Percentiles rank a stretch among this genome's conserved stretches.
phyloP scores from a whole-genome alignment of 805 yeast genomes.

The Starmera pachycereana region DNA sequence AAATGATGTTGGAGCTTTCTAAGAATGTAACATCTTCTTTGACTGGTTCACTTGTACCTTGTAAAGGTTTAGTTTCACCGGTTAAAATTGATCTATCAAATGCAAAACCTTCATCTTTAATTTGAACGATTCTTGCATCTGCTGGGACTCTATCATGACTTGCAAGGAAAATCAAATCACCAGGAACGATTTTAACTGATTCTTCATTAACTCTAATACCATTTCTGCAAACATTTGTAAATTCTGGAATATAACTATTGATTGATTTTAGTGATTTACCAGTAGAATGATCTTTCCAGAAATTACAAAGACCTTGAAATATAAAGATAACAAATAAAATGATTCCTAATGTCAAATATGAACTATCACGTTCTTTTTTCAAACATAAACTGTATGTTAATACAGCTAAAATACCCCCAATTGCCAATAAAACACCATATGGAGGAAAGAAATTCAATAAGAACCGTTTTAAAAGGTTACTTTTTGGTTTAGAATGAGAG shows the following conservation, averaged over 20 bases:
- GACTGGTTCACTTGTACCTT: constrained; percentile 21
- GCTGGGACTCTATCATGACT: constrained; percentile 37
- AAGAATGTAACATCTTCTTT: constrained; percentile 27
- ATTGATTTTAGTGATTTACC: constrained; percentile 39
- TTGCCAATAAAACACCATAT: constrained; percentile 31
- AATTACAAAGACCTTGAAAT: constrained; percentile 33
- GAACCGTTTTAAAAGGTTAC: constrained; percentile 22
- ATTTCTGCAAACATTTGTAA: constrained; percentile 26
- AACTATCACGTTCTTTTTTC: constrained; percentile 29
- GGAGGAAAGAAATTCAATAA: constrained; percentile 37
- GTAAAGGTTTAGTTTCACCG: constrained; percentile 36
- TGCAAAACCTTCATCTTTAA: constrained; percentile 25
- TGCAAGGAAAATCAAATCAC: constrained; percentile 29
- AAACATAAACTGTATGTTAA: constrained; percentile 39
- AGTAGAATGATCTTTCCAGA: constrained; percentile 36
- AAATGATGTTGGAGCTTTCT: constrained; percentile 32
- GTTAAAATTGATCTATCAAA: constrained; percentile 39
- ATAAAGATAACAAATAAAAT: constrained; percentile 29
- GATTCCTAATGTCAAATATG: constrained; percentile 34
- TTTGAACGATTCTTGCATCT: constrained; percentile 31
- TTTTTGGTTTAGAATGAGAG: constrained; percentile 28
- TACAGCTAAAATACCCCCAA: constrained; percentile 32
- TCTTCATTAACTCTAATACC: constrained; percentile 20
- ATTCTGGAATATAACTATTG: constrained; percentile 30
- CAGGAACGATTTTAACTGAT: constrained; percentile 31